Evolutionary conservation across 1,284 basidiomycete species (phyloP).

Genomic region (Apiotrichum domesticum): DNA sequence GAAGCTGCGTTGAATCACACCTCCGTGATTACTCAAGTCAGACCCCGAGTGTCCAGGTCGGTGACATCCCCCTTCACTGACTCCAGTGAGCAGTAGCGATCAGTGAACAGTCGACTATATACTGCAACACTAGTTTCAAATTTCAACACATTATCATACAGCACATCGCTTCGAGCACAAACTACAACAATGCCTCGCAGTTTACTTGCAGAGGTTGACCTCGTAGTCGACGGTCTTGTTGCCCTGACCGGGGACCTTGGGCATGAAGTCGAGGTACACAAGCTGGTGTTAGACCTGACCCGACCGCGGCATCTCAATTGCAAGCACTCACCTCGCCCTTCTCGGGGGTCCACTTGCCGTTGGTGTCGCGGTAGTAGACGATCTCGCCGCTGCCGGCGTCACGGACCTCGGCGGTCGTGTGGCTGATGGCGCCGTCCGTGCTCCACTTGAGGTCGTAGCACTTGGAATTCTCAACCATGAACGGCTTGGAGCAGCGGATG

Average conservation of each 20-base stretch:
- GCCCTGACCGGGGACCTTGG: constrained; percentile 38
- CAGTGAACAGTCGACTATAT: too few relatives aligned
- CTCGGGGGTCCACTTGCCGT: constrained; percentile 45
- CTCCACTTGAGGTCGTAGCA: constrained; percentile 45
- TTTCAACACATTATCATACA: too few relatives aligned
- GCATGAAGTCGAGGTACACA: constrained; percentile 46
- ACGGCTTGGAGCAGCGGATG: constrained; percentile 43
- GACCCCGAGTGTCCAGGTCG: too few relatives aligned
- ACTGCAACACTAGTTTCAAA: too few relatives aligned
- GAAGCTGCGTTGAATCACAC: too few relatives aligned
- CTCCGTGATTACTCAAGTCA: too few relatives aligned
- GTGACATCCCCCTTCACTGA: too few relatives aligned
- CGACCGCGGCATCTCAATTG: too few relatives aligned
- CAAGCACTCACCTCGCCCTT: constrained; percentile 36
- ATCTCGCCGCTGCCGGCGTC: constrained; percentile 42
- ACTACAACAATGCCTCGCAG: too few relatives aligned
- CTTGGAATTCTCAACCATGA: constrained; percentile 39
- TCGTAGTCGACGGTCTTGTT: constrained; percentile 42
- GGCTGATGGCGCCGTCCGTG: constrained; percentile 41
- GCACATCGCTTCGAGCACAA: too few relatives aligned
- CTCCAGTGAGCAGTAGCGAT: too few relatives aligned
- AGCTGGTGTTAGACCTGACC: constrained; percentile 24
- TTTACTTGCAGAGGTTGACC: constrained; percentile 39
- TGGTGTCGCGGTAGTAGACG: constrained; percentile 43
- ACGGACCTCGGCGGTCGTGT: constrained; percentile 45